Percentiles rank a stretch among this genome's conserved stretches.
phyloP scores from a whole-genome alignment of 768 basidiomycete species.

The Naematelia aurantialba region DNA sequence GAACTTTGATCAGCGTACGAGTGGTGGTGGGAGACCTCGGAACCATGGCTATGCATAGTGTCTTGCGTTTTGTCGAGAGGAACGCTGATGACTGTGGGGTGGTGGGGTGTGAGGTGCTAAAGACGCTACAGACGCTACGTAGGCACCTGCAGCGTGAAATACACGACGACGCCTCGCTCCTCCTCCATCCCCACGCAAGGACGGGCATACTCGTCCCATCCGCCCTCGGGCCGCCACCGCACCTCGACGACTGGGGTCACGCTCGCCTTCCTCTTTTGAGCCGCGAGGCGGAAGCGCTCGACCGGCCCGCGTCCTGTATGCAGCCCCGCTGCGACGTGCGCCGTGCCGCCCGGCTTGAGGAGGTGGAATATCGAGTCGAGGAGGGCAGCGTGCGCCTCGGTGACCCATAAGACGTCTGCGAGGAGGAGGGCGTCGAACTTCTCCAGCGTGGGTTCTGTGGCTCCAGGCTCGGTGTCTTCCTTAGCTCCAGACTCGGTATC shows the following conservation, averaged over 20 bases:
- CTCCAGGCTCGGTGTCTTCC: not conserved
- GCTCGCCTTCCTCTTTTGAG: constrained; percentile 16
- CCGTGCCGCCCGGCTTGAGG: constrained; percentile 24
- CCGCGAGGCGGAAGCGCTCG: constrained; percentile 32
- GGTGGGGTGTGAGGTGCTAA: constrained; percentile 2
- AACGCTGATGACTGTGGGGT: too few species aligned
- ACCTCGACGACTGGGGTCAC: constrained; percentile 26
- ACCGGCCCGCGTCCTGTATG: constrained; percentile 48
- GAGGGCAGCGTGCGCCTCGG: constrained; percentile 35
- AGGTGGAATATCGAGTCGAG: constrained; percentile 35
- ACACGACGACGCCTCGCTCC: constrained; percentile 41
- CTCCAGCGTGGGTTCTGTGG: too few species aligned
- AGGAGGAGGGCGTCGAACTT: constrained; percentile 43
- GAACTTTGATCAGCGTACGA: too few species aligned
- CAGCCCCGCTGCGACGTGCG: constrained; percentile 42
- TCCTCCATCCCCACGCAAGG: constrained; percentile 19
- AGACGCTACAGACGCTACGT: too few species aligned
- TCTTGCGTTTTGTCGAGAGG: too few species aligned
- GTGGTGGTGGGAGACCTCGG: too few species aligned
- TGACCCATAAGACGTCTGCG: constrained; percentile 46
- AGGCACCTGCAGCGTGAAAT: constrained; percentile 19
- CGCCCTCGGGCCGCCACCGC: constrained; percentile 26
- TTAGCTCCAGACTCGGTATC: too few species aligned
- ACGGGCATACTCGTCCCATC: constrained; percentile 27
- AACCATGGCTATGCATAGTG: too few species aligned